phyloP scores from a whole-genome alignment of 176 grass and related monocot species.

The Otatea glauca region DNA sequence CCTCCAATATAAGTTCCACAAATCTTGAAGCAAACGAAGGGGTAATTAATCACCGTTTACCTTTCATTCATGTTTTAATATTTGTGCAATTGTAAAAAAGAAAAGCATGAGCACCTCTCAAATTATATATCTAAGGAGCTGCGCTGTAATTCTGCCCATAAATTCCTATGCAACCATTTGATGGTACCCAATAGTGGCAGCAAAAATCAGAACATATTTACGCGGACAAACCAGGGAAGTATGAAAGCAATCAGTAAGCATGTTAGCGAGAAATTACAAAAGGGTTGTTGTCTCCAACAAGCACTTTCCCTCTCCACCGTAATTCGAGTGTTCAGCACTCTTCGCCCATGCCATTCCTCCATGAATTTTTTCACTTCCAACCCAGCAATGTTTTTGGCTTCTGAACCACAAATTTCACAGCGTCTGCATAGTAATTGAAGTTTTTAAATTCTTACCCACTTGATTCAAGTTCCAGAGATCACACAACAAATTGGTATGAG shows the following conservation, averaged over 20 bases:
- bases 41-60: too few species aligned
- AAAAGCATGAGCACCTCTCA: too few species aligned
- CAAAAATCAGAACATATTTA: conserved; percentile 67
- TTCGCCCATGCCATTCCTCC: conserved; percentile 68
- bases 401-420: conserved; percentile 73
- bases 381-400: conserved; percentile 72
- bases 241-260: conserved; percentile 71
- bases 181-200: conserved; percentile 9
- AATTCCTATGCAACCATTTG: conserved; percentile 11
- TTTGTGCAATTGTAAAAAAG: too few species aligned
- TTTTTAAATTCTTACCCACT: conserved; percentile 20
- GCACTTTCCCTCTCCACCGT: conserved; percentile 30
- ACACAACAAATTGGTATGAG: neutral
- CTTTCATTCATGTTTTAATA: too few species aligned
- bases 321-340: conserved; percentile 15
- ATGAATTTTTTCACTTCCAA: conserved; percentile 60
- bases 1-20: too few species aligned
- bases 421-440: conserved; percentile 43
- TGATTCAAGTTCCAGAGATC: neutral
- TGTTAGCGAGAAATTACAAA: conserved; percentile 68
- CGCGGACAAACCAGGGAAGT: conserved; percentile 74
- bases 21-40: too few species aligned
- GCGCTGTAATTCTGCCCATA: conserved; percentile 9
- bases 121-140: neutral
- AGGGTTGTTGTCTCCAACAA: conserved; percentile 60